Conservation (phyloP, 805 yeast species). For the Candida pini region DNA sequence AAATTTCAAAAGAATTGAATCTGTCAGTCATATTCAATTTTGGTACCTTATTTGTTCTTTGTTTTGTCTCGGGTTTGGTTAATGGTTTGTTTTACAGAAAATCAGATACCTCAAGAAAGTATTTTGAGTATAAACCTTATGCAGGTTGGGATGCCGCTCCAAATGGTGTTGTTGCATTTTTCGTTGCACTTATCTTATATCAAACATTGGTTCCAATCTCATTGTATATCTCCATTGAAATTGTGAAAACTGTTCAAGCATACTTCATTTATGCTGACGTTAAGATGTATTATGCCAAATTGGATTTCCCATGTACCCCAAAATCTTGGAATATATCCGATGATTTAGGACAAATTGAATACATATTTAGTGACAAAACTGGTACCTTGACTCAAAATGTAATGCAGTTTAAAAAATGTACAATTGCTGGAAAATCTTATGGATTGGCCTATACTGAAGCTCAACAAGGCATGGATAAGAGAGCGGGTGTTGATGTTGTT, state of each 20-base stretch:
- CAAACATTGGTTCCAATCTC: conserved; percentile 80
- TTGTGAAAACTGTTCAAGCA: conserved; percentile 72
- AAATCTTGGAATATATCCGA: conserved; percentile 81
- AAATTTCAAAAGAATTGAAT: conserved; percentile 62
- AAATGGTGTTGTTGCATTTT: conserved; percentile 63
- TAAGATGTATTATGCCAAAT: conserved; percentile 59
- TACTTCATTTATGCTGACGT: conserved; percentile 67
- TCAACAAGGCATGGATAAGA: conserved; percentile 61
- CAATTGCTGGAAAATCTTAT: conserved; percentile 60
- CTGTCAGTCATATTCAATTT: conserved; percentile 62
- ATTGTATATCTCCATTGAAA: conserved; percentile 71
- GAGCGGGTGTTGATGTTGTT: conserved; percentile 58
- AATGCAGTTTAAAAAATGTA: conserved; percentile 77
- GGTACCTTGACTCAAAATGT: conserved; percentile 81
- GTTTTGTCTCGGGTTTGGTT: conserved; percentile 64
- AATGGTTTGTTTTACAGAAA: conserved; percentile 59
- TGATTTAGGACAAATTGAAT: conserved; percentile 80
- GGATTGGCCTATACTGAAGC: conserved; percentile 80
- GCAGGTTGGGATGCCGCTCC: conserved; percentile 51
- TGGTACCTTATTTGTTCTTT: conserved; percentile 51
- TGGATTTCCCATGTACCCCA: conserved; percentile 75
- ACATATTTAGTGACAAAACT: conserved; percentile 76
- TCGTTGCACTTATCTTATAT: conserved; percentile 67
- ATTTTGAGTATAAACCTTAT: conserved; percentile 57
- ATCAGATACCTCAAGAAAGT: conserved; percentile 39